A percentile compares a stretch with the other conserved stretches of the same genome.
Conservation (phyloP, 2,329 filamentous ascomycete genomes). For the Waltergamsia citrina region DNA sequence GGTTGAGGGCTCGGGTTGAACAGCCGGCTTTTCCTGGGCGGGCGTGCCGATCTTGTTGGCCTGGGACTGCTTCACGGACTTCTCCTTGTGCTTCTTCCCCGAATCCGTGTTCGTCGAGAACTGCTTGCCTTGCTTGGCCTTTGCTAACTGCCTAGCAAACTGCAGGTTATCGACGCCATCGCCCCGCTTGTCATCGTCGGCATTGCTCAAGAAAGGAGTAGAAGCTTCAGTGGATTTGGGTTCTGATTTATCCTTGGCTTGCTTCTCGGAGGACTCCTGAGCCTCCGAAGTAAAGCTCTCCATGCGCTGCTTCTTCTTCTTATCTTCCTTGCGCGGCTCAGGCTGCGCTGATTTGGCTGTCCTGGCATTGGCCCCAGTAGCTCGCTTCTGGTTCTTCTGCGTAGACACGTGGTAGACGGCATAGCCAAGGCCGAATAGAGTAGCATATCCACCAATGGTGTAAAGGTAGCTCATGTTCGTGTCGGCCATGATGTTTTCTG, state of each 20-base stretch:
- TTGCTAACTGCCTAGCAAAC: slow-evolving; percentile 66
- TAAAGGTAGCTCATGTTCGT: slow-evolving; percentile 21
- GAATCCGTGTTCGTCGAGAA: slow-evolving; percentile 42
- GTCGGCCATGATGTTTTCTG: slow-evolving; percentile 4
- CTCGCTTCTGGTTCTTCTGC: slow-evolving; percentile 20
- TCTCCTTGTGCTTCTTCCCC: slow-evolving; percentile 57
- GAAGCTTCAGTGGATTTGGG: slow-evolving; percentile 15
- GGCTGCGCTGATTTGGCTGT: slow-evolving; percentile 15
- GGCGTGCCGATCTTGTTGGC: slow-evolving; percentile 41
- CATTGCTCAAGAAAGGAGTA: slow-evolving; percentile 15
- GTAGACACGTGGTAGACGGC: slow-evolving; percentile 24
- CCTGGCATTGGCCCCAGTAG: slow-evolving; percentile 16
- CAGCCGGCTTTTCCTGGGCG: slow-evolving; percentile 32
- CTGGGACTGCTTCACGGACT: slow-evolving; percentile 61
- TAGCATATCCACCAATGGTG: slow-evolving; percentile 25
- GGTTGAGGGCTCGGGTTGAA: slow-evolving; percentile 39
- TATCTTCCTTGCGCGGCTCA: slow-evolving; percentile 28
- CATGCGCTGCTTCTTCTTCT: slow-evolving; percentile 36
- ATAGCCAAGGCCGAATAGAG: slow-evolving; percentile 25
- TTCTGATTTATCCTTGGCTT: slow-evolving; percentile 29
- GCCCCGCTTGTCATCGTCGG: slow-evolving; percentile 33
- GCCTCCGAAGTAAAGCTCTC: slow-evolving; percentile 28
- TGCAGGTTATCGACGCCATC: slow-evolving; percentile 61
- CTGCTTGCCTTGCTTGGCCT: slow-evolving; percentile 60
- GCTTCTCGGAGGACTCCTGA: slow-evolving; percentile 21